Evolutionary conservation across 106 monocot species (phyloP).

Genomic region (Vanilla planifolia): DNA sequence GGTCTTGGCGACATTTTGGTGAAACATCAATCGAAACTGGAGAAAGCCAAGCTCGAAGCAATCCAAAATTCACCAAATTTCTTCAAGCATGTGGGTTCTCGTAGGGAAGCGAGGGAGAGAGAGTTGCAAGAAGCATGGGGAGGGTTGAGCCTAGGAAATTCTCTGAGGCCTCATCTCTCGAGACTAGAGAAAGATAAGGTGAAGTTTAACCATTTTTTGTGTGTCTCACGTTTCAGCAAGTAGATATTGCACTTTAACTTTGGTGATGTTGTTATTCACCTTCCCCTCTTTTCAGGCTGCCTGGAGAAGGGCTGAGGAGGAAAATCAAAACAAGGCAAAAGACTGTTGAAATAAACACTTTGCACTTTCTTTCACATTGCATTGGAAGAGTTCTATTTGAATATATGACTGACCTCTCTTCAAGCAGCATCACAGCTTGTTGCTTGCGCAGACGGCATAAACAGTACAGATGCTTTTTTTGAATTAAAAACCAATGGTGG

Average conservation of each 20-base stretch:
- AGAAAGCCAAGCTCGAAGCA: constrained; percentile 46
- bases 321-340: constrained; percentile 27
- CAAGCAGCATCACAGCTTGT: not conserved
- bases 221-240: not conserved
- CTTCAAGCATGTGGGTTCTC: constrained; percentile 23
- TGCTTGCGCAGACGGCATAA: not conserved
- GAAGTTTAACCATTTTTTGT: constrained; percentile 3
- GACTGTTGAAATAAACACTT: not conserved
- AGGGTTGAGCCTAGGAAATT: constrained; percentile 76
- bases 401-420: not conserved
- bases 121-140: constrained; percentile 90
- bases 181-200: constrained; percentile 78
- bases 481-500: too few species aligned
- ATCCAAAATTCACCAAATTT: constrained; percentile 11
- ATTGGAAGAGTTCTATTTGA: not conserved
- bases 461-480: not conserved
- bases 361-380: not conserved
- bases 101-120: constrained; percentile 48
- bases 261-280: not conserved
- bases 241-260: not conserved
- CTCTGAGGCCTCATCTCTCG: constrained; percentile 60
- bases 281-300: constrained; percentile 46
- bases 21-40: constrained; percentile 50
- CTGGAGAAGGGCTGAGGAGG: constrained; percentile 80
- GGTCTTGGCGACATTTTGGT: constrained; percentile 63